Evolutionary conservation across 2,329 filamentous ascomycete species (phyloP).

Genomic region (Penicillium sp.): DNA sequence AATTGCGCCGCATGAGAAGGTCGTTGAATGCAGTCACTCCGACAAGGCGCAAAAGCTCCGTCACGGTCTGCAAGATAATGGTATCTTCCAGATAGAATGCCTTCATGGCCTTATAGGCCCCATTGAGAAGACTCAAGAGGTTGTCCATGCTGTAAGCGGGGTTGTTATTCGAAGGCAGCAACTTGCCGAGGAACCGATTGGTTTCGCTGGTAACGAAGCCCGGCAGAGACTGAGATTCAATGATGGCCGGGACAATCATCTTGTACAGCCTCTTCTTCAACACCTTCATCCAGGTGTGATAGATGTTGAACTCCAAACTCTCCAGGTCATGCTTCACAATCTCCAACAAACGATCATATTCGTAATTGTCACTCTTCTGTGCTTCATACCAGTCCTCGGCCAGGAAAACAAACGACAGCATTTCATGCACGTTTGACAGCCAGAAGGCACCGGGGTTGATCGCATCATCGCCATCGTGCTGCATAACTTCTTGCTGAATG

Average conservation of each 20-base stretch:
- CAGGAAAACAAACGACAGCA: constrained; percentile 98
- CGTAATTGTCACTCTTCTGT: constrained; percentile 98
- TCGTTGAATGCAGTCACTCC: constrained; percentile 99
- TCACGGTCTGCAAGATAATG: constrained; percentile 94
- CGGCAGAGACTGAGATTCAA: constrained; percentile 95
- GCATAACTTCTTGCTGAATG: constrained; percentile 99
- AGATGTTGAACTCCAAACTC: constrained; percentile 99
- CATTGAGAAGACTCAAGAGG: constrained; percentile 90
- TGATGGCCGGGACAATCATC: constrained; percentile 99
- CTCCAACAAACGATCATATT: constrained; percentile 94
- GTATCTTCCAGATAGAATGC: constrained; percentile 95
- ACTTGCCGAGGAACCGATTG: constrained; percentile 96
- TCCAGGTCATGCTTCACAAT: constrained; percentile 99
- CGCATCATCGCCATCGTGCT: constrained; percentile 94
- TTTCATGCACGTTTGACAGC: constrained; percentile 98
- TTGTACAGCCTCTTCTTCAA: constrained; percentile 99
- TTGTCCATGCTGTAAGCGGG: constrained; percentile 99
- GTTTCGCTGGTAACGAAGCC: constrained; percentile 99
- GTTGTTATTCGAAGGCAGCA: constrained; percentile 82
- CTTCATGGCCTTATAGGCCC: constrained; percentile 98
- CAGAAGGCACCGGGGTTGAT: constrained; percentile 98
- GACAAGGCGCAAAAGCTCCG: constrained; percentile 86
- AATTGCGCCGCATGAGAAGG: constrained; percentile 94
- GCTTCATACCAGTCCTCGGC: constrained; percentile 99
- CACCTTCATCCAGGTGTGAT: constrained; percentile 99